phyloP scores from a whole-genome alignment of 108 stramenopile genomes.

The Cylindrotheca closterium region DNA sequence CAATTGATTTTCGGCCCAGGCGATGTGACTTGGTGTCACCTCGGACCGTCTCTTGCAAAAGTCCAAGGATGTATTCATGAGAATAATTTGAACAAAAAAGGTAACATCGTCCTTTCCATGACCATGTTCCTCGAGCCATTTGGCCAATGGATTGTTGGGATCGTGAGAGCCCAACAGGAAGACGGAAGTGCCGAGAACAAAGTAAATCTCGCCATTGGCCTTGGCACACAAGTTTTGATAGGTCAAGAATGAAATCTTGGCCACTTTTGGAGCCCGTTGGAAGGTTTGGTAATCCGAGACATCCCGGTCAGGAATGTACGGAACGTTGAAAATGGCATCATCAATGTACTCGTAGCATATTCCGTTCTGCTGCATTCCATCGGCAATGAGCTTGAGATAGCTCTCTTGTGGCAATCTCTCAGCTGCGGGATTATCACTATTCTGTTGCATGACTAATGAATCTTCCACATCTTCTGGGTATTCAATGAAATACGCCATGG shows the following conservation, averaged over 20 bases:
- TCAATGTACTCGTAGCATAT: slow-evolving; percentile 27
- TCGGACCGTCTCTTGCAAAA: slow-evolving; percentile 14
- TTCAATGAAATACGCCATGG: not conserved
- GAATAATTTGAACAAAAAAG: slow-evolving; percentile 13
- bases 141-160: slow-evolving; percentile 16
- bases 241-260: slow-evolving; percentile 7
- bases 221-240: slow-evolving; percentile 23
- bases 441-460: not conserved
- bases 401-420: slow-evolving; percentile 29
- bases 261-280: slow-evolving; percentile 2
- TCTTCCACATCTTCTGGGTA: slow-evolving; percentile 3
- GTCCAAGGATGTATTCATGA: slow-evolving; percentile 22
- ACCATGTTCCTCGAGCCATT: slow-evolving; percentile 9
- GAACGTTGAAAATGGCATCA: slow-evolving; percentile 14
- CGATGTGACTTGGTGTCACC: slow-evolving; percentile 17
- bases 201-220: slow-evolving; percentile 16
- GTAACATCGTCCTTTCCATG: slow-evolving; percentile 27
- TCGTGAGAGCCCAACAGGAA: slow-evolving; percentile 9
- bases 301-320: slow-evolving; percentile 13
- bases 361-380: slow-evolving; percentile 21
- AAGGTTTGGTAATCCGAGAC: slow-evolving; percentile 18
- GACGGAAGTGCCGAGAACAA: slow-evolving; percentile 15
- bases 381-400: slow-evolving; percentile 28
- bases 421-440: not conserved
- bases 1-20: slow-evolving; percentile 26